Conservation (phyloP, 306 rosid genomes). For the Myrica gale region DNA sequence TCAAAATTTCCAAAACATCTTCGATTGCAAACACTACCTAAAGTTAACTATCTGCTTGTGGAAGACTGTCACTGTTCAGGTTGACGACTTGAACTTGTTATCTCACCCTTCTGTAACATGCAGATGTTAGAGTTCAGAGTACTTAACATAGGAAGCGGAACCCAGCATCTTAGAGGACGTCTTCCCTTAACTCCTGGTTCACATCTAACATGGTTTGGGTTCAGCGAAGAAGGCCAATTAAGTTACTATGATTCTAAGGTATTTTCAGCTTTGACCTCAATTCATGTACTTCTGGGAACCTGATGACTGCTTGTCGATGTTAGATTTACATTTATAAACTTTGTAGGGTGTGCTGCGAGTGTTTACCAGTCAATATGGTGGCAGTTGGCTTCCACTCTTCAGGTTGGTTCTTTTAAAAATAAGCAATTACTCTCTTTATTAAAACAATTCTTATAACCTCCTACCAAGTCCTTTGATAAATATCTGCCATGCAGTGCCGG, state of each 20-base stretch:
- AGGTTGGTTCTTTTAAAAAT: conserved; percentile 51
- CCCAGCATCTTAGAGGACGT: conserved; percentile 57
- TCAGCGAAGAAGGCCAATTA: conserved; percentile 80
- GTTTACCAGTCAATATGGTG: conserved; percentile 77
- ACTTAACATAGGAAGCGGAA: conserved; percentile 53
- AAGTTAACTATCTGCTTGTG: neutral
- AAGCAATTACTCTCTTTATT: conserved; percentile 2
- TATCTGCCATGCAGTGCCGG: conserved; percentile 57
- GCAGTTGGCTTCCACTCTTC: conserved; percentile 93
- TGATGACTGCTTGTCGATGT: conserved; percentile 18
- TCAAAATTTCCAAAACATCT: too few species aligned
- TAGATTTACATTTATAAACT: conserved; percentile 22
- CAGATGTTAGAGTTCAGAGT: conserved; percentile 75
- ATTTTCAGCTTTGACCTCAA: conserved; percentile 22
- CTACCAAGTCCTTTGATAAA: neutral
- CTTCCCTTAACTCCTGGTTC: conserved; percentile 90
- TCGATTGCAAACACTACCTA: too few species aligned
- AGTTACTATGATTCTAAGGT: conserved; percentile 94
- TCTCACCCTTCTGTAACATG: conserved; percentile 30
- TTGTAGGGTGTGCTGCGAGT: conserved; percentile 78
- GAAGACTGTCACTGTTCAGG: conserved; percentile 4
- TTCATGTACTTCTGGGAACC: conserved; percentile 7
- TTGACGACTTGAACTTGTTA: conserved; percentile 2
- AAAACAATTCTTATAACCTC: neutral
- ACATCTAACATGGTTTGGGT: conserved; percentile 79